These are phyloP conservation scores for Ophiocordyceps polyrhachis-furcata DNA, from an alignment of 2,329 filamentous ascomycete species.

Conservation along the genomic window DNA sequence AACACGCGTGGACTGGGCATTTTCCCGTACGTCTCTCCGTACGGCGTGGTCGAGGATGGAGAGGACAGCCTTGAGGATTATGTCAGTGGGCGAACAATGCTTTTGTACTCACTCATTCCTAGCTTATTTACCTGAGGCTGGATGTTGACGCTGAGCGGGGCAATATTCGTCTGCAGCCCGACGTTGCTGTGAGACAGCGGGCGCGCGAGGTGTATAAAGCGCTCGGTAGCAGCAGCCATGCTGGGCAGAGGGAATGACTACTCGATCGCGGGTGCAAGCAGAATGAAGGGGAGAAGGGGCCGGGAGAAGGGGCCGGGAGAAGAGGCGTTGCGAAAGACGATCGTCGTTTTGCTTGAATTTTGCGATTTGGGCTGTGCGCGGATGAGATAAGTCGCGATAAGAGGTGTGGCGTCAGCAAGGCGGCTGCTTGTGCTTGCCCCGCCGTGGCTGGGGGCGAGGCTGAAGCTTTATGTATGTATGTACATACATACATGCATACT, in stretches of 20 bases:
- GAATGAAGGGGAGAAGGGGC: too few relatives aligned
- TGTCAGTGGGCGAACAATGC: background rate
- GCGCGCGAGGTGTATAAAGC: slow-evolving; percentile 86
- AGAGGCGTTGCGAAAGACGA: slow-evolving; percentile 5
- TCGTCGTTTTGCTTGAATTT: slow-evolving; percentile 17
- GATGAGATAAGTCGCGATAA: slow-evolving; percentile 31
- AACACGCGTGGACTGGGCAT: slow-evolving; percentile 75
- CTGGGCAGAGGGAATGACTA: slow-evolving; percentile 24
- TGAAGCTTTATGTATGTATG: background rate
- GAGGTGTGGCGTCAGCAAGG: slow-evolving; percentile 11
- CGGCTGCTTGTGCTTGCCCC: background rate
- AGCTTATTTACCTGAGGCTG: slow-evolving; percentile 66
- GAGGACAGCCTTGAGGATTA: slow-evolving; percentile 38
- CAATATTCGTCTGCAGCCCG: slow-evolving; percentile 67
- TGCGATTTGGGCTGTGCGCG: slow-evolving; percentile 33
- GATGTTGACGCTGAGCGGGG: slow-evolving; percentile 83
- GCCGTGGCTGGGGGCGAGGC: background rate
- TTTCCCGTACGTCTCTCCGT: slow-evolving; percentile 52
- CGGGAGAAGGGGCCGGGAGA: too few relatives aligned
- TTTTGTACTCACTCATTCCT: slow-evolving; percentile 1
- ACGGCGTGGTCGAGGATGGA: slow-evolving; percentile 84
- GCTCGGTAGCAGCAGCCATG: slow-evolving; percentile 66
- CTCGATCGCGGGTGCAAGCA: background rate
- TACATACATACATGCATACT: too few relatives aligned
- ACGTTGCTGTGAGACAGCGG: slow-evolving; percentile 69